Conservation (phyloP, 768 basidiomycete species). For the Dictyophora rubrovolvata region DNA sequence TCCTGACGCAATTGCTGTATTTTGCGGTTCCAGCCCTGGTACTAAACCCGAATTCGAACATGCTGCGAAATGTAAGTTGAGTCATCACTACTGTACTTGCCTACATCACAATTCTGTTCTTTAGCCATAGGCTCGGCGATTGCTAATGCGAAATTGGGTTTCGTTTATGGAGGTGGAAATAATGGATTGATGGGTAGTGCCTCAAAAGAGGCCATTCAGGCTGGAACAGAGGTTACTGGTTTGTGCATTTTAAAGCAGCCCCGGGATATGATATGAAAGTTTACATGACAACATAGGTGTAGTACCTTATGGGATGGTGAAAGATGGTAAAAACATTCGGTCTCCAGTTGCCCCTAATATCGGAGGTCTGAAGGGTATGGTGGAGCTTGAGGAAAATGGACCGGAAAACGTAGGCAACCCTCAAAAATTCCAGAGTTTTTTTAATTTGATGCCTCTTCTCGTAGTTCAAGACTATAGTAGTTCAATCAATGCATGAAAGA, state of each 20-base stretch:
- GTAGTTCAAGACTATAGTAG: slow-evolving; percentile 33
- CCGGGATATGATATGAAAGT: neutral
- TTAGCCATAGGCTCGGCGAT: slow-evolving; percentile 68
- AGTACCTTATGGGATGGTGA: slow-evolving; percentile 66
- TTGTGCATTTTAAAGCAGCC: neutral
- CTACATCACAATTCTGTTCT: neutral
- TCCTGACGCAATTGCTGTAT: slow-evolving; percentile 50
- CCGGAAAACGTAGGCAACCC: slow-evolving; percentile 11
- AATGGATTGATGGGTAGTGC: slow-evolving; percentile 83
- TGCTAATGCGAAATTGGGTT: slow-evolving; percentile 43
- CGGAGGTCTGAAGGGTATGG: neutral
- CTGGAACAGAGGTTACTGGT: slow-evolving; percentile 52
- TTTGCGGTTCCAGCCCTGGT: slow-evolving; percentile 73
- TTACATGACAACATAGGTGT: slow-evolving; percentile 39
- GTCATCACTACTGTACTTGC: neutral
- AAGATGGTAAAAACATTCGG: slow-evolving; percentile 33
- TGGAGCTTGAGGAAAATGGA: slow-evolving; percentile 8
- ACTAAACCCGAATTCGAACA: slow-evolving; percentile 45
- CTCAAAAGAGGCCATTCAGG: slow-evolving; percentile 50
- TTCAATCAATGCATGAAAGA: slow-evolving; percentile 78
- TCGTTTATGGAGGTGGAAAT: slow-evolving; percentile 83
- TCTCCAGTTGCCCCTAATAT: neutral
- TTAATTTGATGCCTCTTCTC: neutral
- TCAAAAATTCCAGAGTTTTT: slow-evolving; percentile 10
- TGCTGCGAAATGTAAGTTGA: slow-evolving; percentile 60